Conservation (phyloP, 305 asterid species). For the Fraxinus floribunda region DNA sequence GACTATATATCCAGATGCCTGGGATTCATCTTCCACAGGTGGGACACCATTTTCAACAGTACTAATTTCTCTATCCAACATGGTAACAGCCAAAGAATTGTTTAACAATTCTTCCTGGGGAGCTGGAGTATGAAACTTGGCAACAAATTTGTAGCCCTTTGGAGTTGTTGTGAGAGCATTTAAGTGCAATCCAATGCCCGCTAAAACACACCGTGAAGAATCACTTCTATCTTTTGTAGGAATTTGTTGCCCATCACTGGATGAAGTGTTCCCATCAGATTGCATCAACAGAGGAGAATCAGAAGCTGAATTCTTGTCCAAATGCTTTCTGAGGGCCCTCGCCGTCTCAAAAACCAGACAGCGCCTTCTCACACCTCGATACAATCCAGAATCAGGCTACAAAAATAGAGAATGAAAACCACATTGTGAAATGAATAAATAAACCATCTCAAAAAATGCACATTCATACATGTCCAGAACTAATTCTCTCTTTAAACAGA, state of each 20-base stretch:
- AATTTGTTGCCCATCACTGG: slow-evolving; percentile 37
- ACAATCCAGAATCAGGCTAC: slow-evolving; percentile 49
- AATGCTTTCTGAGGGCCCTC: slow-evolving; percentile 52
- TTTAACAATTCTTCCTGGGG: slow-evolving; percentile 40
- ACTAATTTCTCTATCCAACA: slow-evolving; percentile 38
- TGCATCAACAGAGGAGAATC: slow-evolving; percentile 36
- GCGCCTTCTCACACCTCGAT: slow-evolving; percentile 83
- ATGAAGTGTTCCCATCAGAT: slow-evolving; percentile 35
- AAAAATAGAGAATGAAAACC: slow-evolving; percentile 14
- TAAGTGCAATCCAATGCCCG: slow-evolving; percentile 91
- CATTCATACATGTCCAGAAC: not conserved
- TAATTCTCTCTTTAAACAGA: not conserved
- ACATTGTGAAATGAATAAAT: not conserved
- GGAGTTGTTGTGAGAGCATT: slow-evolving; percentile 70
- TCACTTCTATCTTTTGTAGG: slow-evolving; percentile 34
- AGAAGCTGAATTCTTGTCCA: slow-evolving; percentile 47
- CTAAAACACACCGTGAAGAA: slow-evolving; percentile 44
- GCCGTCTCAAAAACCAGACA: slow-evolving; percentile 71
- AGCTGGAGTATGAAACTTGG: slow-evolving; percentile 34
- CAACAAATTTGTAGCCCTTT: slow-evolving; percentile 41
- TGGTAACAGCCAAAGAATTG: slow-evolving; percentile 34
- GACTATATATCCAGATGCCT: slow-evolving; percentile 34
- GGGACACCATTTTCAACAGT: slow-evolving; percentile 36
- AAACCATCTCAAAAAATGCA: not conserved
- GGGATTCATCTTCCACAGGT: slow-evolving; percentile 45